Evolutionary conservation across 1,284 basidiomycete species (phyloP), one percentile per base, ranked within the genome.

Genomic region (Cryptococcus sp.): DNA sequence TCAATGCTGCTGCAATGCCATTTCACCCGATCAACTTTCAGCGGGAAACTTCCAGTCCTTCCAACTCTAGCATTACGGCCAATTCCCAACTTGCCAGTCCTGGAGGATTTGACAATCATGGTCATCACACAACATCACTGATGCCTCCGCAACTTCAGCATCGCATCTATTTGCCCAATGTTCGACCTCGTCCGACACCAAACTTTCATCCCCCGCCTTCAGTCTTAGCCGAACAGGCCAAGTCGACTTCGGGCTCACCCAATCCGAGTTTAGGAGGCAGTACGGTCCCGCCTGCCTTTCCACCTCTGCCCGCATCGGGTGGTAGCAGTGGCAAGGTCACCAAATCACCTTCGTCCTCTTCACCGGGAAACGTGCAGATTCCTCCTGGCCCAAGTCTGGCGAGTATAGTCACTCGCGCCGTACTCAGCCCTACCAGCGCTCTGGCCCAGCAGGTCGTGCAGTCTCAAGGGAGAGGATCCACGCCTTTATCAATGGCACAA

Each of bases 71-170:
- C 20, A 46, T 57, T 15, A 40, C 54, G 25, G 29, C 17, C 19
- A 46, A 46, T 8, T 13, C 46, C n/a, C 29, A 22, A 1, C 26
- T 58, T 19, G 46, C 48, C 22, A 50, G 37, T 22, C 23, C 43
- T 22, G 46, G 37, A n/a, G 22, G 54, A 3, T 46, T 58, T 15
- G 63, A 58, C 13, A 56, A 16, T 29, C 19, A 66, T 15, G 63
- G 66, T 2, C 71, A 75, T 34, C 73, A 75, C 51, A 79, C 74
- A 1, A 72, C 76, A 0, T 63, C 57, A n/a, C 45, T 79, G 26
- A 73, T 77, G 59, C 76, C 75, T 2, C 75, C 76, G 6, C 73
- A 75, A 52, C 63, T 78, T 15, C 77, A 79, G 65, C 77, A 79
- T 61, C 64, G 77, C 3, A 79, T 78, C 25, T 79, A 77, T 39